Conservation (phyloP, 768 basidiomycete species). For the Stropharia rugosoannulata region DNA sequence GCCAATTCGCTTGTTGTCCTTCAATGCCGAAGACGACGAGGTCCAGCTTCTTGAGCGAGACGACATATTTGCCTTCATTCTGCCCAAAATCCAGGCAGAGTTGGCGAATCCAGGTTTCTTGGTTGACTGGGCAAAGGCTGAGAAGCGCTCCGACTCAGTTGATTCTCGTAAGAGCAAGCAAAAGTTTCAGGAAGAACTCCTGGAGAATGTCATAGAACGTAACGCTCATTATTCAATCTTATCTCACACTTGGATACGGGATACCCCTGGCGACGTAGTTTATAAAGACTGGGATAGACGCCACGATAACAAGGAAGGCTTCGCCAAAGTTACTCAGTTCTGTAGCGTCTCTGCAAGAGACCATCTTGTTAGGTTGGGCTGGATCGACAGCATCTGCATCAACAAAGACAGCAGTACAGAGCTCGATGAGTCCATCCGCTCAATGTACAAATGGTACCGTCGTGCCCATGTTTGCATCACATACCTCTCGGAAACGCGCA, state of each 20-base stretch:
- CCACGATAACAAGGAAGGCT: background rate
- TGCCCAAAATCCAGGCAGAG: background rate
- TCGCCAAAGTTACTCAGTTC: background rate
- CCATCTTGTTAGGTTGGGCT: background rate
- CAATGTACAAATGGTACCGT: conserved; percentile 3
- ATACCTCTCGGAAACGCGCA: background rate
- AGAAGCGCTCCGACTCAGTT: background rate
- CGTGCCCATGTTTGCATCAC: background rate
- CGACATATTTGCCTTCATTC: background rate
- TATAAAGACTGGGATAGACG: background rate
- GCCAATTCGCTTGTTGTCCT: background rate
- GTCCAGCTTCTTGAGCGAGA: background rate
- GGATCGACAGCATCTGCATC: conserved; percentile 6
- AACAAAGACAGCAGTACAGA: conserved; percentile 3
- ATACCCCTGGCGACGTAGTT: background rate
- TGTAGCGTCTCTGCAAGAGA: background rate
- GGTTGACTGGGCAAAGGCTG: background rate
- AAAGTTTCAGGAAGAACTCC: background rate
- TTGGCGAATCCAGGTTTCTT: background rate
- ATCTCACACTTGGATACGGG: background rate
- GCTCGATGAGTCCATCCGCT: conserved; percentile 5
- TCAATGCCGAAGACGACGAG: background rate
- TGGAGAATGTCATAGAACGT: background rate
- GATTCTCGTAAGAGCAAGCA: background rate
- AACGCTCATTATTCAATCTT: background rate